These are phyloP conservation scores for Ceratobasidium sp. DNA, from an alignment of 1,284 basidiomycete species.

Conservation along the genomic window DNA sequence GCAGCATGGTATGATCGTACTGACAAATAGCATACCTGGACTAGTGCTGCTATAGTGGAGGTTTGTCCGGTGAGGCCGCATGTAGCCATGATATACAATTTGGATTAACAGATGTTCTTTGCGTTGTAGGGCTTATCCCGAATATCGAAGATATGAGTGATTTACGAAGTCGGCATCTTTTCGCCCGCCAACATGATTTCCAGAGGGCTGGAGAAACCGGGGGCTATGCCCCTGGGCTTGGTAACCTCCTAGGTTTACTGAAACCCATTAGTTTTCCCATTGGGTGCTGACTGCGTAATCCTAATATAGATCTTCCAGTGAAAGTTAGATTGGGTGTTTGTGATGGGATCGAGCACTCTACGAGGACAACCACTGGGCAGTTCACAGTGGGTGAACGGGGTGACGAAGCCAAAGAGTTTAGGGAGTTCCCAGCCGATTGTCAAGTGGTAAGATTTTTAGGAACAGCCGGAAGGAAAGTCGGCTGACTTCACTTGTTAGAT, in stretches of 20 bases:
- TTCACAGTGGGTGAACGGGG: neutral
- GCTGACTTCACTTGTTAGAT: neutral
- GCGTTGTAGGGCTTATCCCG: neutral
- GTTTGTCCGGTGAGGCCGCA: slow-evolving; percentile 9
- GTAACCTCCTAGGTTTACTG: neutral
- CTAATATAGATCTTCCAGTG: slow-evolving; percentile 12
- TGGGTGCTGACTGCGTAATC: neutral
- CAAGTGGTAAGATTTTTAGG: slow-evolving; percentile 6
- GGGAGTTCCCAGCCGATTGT: slow-evolving; percentile 8
- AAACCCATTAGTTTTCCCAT: neutral
- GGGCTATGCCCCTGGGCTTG: neutral
- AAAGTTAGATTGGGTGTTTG: neutral
- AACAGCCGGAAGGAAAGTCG: too few species aligned
- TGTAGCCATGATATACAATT: neutral
- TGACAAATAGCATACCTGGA: neutral
- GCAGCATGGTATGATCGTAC: neutral
- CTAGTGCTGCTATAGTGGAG: slow-evolving; percentile 36
- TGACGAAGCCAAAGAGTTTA: slow-evolving; percentile 3
- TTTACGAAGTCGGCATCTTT: neutral
- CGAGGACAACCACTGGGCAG: neutral
- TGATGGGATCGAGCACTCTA: neutral
- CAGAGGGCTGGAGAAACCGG: too few species aligned
- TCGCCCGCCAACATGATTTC: neutral
- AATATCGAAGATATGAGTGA: slow-evolving; percentile 15
- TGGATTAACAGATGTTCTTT: neutral